Evolutionary conservation across 495 filamentous ascomycete species (phyloP).

Genomic region (Penicillium samsonianum): DNA sequence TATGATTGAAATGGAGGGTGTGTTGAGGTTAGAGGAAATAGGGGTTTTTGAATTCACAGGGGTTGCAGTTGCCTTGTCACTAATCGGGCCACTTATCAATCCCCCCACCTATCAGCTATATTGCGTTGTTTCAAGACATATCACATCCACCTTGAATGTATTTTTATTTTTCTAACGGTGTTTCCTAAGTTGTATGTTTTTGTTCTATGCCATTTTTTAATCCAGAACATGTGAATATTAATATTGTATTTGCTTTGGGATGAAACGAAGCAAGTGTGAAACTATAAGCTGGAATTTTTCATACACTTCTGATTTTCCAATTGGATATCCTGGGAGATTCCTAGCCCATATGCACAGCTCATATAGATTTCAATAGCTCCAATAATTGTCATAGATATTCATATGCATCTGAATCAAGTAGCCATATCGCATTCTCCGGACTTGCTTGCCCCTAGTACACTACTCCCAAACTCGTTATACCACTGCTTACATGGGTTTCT

Average conservation of each 20-base stretch:
- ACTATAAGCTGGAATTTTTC: background rate
- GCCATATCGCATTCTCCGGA: too few species aligned
- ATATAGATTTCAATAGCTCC: too few species aligned
- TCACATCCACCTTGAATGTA: constrained; percentile 5
- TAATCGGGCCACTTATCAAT: constrained; percentile 18
- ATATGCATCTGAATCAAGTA: too few species aligned
- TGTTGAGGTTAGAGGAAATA: constrained; percentile 9
- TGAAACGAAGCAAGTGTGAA: background rate
- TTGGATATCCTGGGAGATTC: too few species aligned
- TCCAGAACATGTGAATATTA: too few species aligned
- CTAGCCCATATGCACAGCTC: too few species aligned
- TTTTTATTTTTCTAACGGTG: background rate
- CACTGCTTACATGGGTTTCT: too few species aligned
- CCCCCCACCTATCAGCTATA: constrained; percentile 19
- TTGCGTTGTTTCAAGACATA: constrained; percentile 6
- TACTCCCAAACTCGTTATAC: too few species aligned
- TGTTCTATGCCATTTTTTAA: too few species aligned
- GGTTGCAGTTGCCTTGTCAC: constrained; percentile 23
- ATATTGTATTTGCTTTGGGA: background rate
- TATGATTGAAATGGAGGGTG: constrained; percentile 13
- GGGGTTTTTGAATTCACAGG: constrained; percentile 20
- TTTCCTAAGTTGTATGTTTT: background rate
- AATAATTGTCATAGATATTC: too few species aligned
- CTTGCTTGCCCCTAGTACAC: too few species aligned
- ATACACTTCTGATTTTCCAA: too few species aligned